These are phyloP conservation scores for Pseudogymnoascus sp. DNA, from an alignment of 2,329 filamentous ascomycete genomes.

Conservation along the genomic window DNA sequence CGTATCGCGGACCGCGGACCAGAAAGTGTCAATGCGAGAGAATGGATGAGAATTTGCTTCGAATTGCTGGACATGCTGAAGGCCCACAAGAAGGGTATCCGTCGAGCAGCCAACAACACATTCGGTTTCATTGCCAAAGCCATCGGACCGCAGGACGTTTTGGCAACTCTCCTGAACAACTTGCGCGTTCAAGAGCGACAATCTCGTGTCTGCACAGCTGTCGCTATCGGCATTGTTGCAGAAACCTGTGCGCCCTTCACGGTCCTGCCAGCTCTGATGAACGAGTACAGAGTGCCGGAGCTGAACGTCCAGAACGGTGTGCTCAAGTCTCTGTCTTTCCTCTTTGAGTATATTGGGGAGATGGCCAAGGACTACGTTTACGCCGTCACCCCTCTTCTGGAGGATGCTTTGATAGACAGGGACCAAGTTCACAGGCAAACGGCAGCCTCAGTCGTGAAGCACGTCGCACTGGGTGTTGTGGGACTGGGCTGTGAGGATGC, in stretches of 20 bases:
- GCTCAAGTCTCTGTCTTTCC: slow-evolving; percentile 90
- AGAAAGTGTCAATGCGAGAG: slow-evolving; percentile 90
- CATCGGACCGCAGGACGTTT: slow-evolving; percentile 93
- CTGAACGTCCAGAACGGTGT: slow-evolving; percentile 99
- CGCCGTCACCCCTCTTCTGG: slow-evolving; percentile 88
- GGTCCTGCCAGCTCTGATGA: slow-evolving; percentile 97
- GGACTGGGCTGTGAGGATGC: slow-evolving; percentile 96
- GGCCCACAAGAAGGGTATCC: slow-evolving; percentile 98
- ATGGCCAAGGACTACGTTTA: slow-evolving; percentile 99
- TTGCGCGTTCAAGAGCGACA: slow-evolving; percentile 95
- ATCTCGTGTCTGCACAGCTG: slow-evolving; percentile 95
- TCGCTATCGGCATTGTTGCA: slow-evolving; percentile 96
- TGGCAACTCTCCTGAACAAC: slow-evolving; percentile 94
- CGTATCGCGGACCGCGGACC: slow-evolving; percentile 96
- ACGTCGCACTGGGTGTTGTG: slow-evolving; percentile 94
- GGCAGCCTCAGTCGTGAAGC: slow-evolving; percentile 93
- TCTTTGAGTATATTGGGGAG: slow-evolving; percentile 98
- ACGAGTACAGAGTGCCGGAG: slow-evolving; percentile 96
- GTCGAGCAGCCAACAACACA: slow-evolving; percentile 96
- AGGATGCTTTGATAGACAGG: slow-evolving; percentile 94
- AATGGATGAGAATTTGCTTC: slow-evolving; percentile 99
- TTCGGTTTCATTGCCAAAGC: slow-evolving; percentile 99
- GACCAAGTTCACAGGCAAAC: slow-evolving; percentile 98
- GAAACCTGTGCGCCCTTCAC: slow-evolving; percentile 98
- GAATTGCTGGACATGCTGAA: slow-evolving; percentile 99